These are phyloP conservation scores for Globisporangium heterothallicum DNA, from an alignment of 352 stramenopile genomes.

Conservation along the genomic window DNA sequence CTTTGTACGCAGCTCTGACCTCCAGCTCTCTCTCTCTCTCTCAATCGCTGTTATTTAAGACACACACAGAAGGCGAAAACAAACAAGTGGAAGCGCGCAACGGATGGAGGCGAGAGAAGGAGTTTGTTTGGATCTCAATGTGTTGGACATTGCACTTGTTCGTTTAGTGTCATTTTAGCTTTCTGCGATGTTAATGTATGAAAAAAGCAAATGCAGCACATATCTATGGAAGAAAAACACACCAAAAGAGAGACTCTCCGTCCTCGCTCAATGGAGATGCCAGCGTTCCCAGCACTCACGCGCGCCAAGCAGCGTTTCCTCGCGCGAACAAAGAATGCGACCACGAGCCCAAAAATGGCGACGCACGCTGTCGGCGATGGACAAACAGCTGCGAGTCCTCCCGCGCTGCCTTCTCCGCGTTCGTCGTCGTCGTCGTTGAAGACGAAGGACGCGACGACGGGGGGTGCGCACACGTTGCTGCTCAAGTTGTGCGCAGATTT, in stretches of 20 bases:
- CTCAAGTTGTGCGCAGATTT: neutral
- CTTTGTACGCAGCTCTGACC: too few relatives aligned
- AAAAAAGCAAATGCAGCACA: neutral
- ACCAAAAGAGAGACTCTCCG: neutral
- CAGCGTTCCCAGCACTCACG: slow-evolving; percentile 22
- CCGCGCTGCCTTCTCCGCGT: too few relatives aligned
- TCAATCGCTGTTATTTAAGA: too few relatives aligned
- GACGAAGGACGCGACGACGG: neutral
- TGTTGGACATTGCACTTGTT: too few relatives aligned
- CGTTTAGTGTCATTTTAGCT: neutral
- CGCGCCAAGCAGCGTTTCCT: slow-evolving; percentile 26
- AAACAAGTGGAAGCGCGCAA: too few relatives aligned
- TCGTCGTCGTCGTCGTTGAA: too few relatives aligned
- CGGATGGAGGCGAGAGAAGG: too few relatives aligned
- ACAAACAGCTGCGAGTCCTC: neutral
- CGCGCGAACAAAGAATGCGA: slow-evolving; percentile 1
- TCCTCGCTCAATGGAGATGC: too few relatives aligned
- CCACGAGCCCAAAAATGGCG: neutral
- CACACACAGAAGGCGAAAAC: too few relatives aligned
- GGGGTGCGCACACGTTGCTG: neutral
- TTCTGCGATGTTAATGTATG: neutral
- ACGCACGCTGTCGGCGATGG: neutral
- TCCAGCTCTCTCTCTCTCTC: too few relatives aligned
- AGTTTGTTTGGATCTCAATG: too few relatives aligned
- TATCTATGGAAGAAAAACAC: neutral